Base-by-base conservation (phyloP, 129 eudicot species). In the Tanacetum coccineum region DNA sequence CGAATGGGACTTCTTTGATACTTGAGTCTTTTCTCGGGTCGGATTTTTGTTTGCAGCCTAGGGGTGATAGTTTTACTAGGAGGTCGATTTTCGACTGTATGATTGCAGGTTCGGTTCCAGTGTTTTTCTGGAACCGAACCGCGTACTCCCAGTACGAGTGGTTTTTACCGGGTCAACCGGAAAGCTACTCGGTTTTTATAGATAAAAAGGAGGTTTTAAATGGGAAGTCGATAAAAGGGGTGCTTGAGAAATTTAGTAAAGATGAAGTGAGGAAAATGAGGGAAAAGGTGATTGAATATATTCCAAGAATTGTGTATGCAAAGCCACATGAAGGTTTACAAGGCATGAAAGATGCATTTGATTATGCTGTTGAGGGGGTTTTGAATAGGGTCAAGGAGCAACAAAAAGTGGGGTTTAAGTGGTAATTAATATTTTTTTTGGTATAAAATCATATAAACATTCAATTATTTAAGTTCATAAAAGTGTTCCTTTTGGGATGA, bases 61-160 rank as follows among this genome's bases (percentile, higher is more conserved):
- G 98, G 39, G 98, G 98, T 0, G 98, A 92, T 22, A 92, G 98
- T 49, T 92, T 88, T 59, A 92, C 98, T 2, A 78, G 98, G 20
- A 84, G 98, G 79, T 92, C 95, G 0, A 86, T 86, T 19, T 92
- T 92, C 4, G 96, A 92, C 44, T 92, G 98, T 70, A 92, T 92
- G 98, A 57, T 92, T n/a, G 98, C 96, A 22, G 96, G 98, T 60
- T 88, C 98, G 26, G 79, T 92, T 40, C 98, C 96, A 39, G 95
- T 92, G 36, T 88, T 88, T 15, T 92, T 88, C 81, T 92, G 98
- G 98, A 83, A 84, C 47, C 64, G 98, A 60, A 81, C 95, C 14
- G 98, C 98, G 19, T 88, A 88, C 65, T 74, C 77, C 13, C 98
- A 92, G 67, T 92, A 92, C 30, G 95, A 86, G 59, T 88, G 98